A percentile compares a stretch with the other conserved stretches of the same genome.
Conservation (phyloP, 2,329 filamentous ascomycete species). For the Cordyceps militaris region DNA sequence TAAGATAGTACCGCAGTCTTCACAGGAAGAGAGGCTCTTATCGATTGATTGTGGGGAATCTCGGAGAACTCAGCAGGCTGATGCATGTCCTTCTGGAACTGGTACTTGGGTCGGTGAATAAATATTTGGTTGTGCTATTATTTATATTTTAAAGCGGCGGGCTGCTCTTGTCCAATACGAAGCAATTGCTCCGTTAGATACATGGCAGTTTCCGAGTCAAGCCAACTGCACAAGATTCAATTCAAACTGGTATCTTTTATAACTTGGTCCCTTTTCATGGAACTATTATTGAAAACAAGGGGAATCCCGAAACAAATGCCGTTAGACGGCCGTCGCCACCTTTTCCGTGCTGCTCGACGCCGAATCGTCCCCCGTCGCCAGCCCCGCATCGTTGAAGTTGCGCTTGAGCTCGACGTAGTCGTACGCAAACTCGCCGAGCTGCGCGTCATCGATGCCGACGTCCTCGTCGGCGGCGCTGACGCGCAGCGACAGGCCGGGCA, state of each 20-base stretch:
- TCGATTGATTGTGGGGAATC: too few species aligned
- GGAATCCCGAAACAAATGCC: neutral
- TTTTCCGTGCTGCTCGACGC: slow-evolving; percentile 25
- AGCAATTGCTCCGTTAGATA: too few species aligned
- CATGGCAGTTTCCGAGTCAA: too few species aligned
- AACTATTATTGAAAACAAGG: neutral
- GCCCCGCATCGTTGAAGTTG: slow-evolving; percentile 46
- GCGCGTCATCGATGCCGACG: slow-evolving; percentile 63
- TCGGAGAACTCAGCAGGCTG: too few species aligned
- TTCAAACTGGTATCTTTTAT: neutral
- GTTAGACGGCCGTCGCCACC: slow-evolving; percentile 9
- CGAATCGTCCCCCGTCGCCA: slow-evolving; percentile 3
- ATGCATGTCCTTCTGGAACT: too few species aligned
- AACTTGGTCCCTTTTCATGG: neutral
- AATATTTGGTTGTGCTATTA: too few species aligned
- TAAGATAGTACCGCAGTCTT: too few species aligned
- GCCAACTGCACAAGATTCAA: neutral
- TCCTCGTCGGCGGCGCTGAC: slow-evolving; percentile 62
- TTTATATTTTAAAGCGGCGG: too few species aligned
- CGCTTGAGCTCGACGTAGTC: slow-evolving; percentile 68
- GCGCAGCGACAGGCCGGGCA: slow-evolving; percentile 63
- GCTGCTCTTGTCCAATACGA: too few species aligned
- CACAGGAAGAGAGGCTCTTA: too few species aligned
- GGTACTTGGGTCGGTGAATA: too few species aligned
- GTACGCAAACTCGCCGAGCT: slow-evolving; percentile 78